These are phyloP conservation scores for Lophium mytilinum DNA, from an alignment of 495 filamentous ascomycete species.

Conservation along the genomic window DNA sequence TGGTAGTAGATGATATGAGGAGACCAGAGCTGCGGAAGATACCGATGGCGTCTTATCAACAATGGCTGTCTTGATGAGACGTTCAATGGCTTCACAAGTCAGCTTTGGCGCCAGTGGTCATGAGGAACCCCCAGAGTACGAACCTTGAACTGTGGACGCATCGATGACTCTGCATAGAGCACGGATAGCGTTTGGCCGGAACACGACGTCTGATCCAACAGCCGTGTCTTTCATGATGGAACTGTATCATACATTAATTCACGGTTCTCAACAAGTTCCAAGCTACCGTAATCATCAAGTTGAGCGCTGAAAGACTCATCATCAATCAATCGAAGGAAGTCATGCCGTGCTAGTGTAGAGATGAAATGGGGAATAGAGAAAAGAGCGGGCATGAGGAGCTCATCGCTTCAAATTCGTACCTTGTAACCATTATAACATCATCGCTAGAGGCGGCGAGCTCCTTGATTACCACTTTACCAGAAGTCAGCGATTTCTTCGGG, in stretches of 20 bases:
- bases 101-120: too few species aligned
- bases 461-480: conserved; percentile 31
- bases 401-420: conserved; percentile 34
- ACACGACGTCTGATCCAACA: conserved; percentile 89
- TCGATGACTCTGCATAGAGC: conserved; percentile 96
- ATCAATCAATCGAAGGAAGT: too few species aligned
- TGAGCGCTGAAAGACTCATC: too few species aligned
- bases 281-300: too few species aligned
- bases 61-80: conserved; percentile 97
- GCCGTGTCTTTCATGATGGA: conserved; percentile 99
- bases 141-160: conserved; percentile 56
- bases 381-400: neutral
- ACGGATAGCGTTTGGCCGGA: conserved; percentile 93
- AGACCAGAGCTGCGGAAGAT: conserved; percentile 92
- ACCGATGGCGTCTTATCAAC: conserved; percentile 99
- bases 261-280: too few species aligned
- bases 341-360: too few species aligned
- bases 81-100: conserved; percentile 81
- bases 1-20: conserved; percentile 95
- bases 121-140: too few species aligned
- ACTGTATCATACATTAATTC: neutral
- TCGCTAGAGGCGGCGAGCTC: conserved; percentile 93
- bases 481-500: too few species aligned
- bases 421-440: conserved; percentile 98
- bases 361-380: too few species aligned